Conservation (phyloP, 2,329 filamentous ascomycete genomes). For the Ophiostoma novo-ulmi region DNA sequence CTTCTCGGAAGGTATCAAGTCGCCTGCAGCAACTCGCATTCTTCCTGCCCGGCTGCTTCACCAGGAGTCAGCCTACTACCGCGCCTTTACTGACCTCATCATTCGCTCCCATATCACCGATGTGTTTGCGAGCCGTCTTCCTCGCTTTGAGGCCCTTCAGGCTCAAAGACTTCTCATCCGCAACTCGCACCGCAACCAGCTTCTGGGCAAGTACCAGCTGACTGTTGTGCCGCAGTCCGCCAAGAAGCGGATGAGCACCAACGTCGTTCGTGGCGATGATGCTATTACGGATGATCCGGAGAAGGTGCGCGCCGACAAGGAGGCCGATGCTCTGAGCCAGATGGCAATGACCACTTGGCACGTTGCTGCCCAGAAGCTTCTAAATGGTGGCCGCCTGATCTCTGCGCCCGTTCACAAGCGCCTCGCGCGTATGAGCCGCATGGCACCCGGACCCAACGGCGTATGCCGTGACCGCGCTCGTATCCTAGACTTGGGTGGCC, state of each 20-base stretch:
- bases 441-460: conserved; percentile 42
- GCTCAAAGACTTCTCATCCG: conserved; percentile 70
- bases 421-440: conserved; percentile 50
- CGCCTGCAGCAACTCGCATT: conserved; percentile 34
- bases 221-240: conserved; percentile 62
- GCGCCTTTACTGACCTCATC: conserved; percentile 73
- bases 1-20: conserved; percentile 56
- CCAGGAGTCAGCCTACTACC: conserved; percentile 77
- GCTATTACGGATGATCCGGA: conserved; percentile 57
- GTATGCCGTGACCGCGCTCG: conserved; percentile 50
- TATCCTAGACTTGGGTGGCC: conserved; percentile 82
- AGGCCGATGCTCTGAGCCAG: conserved; percentile 73
- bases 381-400: conserved; percentile 61
- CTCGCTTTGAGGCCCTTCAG: conserved; percentile 84
- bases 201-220: conserved; percentile 80
- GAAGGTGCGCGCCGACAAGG: conserved; percentile 65
- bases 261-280: conserved; percentile 68
- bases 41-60: conserved; percentile 49
- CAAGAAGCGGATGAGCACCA: conserved; percentile 66
- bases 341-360: conserved; percentile 58
- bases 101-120: conserved; percentile 63
- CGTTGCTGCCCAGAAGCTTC: conserved; percentile 54
- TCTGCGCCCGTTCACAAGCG: conserved; percentile 59
- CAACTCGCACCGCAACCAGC: conserved; percentile 69
- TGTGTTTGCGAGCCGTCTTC: conserved; percentile 76